Conservation (phyloP, 2,329 filamentous ascomycete genomes). For the Tolypocladium capitatum region DNA sequence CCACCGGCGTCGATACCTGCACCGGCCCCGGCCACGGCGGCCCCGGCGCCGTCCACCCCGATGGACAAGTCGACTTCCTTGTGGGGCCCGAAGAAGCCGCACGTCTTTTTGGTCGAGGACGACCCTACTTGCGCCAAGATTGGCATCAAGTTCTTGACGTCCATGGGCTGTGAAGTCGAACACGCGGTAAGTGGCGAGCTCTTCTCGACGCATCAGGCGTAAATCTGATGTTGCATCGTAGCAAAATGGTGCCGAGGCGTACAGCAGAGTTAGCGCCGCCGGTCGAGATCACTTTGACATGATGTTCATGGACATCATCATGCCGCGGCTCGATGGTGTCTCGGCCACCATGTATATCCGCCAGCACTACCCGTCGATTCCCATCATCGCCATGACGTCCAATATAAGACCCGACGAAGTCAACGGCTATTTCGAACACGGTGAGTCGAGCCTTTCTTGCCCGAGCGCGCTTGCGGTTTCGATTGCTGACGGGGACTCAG, state of each 20-base stretch:
- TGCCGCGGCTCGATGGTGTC: conserved; percentile 91
- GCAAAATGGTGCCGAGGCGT: conserved; percentile 75
- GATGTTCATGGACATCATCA: conserved; percentile 89
- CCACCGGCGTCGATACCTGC: conserved; percentile 13
- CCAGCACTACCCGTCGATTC: conserved; percentile 67
- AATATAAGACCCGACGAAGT: conserved; percentile 96
- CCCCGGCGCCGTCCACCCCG: conserved; percentile 13
- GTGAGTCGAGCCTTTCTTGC: conserved; percentile 37
- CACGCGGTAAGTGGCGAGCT: conserved; percentile 39
- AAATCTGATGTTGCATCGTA: conserved; percentile 8
- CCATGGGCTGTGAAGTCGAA: conserved; percentile 54
- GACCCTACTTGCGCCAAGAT: conserved; percentile 55
- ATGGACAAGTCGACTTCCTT: conserved; percentile 26
- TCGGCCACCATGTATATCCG: conserved; percentile 89
- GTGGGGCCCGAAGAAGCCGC: conserved; percentile 53
- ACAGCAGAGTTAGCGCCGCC: conserved; percentile 58
- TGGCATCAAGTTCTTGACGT: conserved; percentile 52
- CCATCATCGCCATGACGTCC: conserved; percentile 97
- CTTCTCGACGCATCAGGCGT: not conserved
- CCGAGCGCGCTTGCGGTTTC: not conserved
- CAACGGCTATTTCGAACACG: conserved; percentile 92
- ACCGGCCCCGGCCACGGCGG: conserved; percentile 4
- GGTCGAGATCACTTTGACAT: conserved; percentile 43
- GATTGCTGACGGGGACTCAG: conserved; percentile 27
- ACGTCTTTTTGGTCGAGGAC: conserved; percentile 83